Evolutionary conservation across 2,329 filamentous ascomycete species (phyloP).

Genomic region (Metarhizium humberi): DNA sequence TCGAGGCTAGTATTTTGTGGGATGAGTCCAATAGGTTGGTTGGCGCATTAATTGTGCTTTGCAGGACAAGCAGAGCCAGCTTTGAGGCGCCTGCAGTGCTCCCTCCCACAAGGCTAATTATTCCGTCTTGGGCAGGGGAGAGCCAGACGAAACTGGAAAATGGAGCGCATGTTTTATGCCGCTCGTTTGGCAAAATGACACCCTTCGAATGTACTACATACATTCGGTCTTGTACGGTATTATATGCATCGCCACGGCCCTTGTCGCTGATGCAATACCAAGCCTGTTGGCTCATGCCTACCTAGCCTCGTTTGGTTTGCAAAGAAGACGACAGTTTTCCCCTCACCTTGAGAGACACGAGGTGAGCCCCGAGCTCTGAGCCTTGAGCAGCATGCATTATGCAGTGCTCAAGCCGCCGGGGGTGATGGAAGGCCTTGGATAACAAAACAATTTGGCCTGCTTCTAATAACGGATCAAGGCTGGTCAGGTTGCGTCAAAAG

Average conservation of each 20-base stretch:
- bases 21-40: neutral
- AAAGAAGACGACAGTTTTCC: neutral
- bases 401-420: neutral
- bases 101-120: neutral
- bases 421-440: neutral
- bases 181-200: neutral
- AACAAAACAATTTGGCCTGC: neutral
- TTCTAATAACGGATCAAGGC: neutral
- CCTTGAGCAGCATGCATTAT: neutral
- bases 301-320: neutral
- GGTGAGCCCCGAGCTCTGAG: neutral
- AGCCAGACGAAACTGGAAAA: too few relatives aligned
- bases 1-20: conserved; percentile 2
- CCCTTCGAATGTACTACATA: neutral
- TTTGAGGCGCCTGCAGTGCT: neutral
- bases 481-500: neutral
- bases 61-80: neutral
- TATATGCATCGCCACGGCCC: neutral
- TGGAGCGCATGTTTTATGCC: neutral
- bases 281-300: neutral
- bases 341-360: neutral
- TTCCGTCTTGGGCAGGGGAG: too few relatives aligned
- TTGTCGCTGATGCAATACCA: neutral
- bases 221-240: neutral
- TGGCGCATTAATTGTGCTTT: neutral